Evolutionary conservation across 2,329 filamentous ascomycete species (phyloP).

Genomic region (Cladosporium sp.): DNA sequence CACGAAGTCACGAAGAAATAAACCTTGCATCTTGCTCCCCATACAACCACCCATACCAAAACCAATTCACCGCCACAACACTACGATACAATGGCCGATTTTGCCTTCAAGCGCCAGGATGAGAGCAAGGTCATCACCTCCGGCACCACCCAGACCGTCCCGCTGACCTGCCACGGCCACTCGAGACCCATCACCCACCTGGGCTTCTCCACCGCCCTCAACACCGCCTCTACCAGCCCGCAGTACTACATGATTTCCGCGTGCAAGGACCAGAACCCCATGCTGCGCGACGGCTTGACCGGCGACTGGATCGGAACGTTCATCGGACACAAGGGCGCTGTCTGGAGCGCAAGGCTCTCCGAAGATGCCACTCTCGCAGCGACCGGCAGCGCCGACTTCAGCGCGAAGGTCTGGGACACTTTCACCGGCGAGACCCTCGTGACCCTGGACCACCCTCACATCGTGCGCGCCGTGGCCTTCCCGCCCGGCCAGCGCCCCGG

Average conservation of each 20-base stretch:
- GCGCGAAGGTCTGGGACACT: slow-evolving; percentile 93
- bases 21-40: background rate
- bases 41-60: background rate
- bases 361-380: slow-evolving; percentile 85
- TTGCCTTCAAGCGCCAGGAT: slow-evolving; percentile 38
- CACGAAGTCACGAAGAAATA: slow-evolving; percentile 11
- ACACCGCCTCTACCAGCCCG: slow-evolving; percentile 28
- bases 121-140: slow-evolving; percentile 29
- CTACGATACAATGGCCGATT: slow-evolving; percentile 32
- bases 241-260: slow-evolving; percentile 87
- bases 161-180: slow-evolving; percentile 91
- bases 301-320: slow-evolving; percentile 99
- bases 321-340: slow-evolving; percentile 95
- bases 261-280: slow-evolving; percentile 84
- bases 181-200: slow-evolving; percentile 90
- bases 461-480: slow-evolving; percentile 91
- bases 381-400: slow-evolving; percentile 91
- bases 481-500: slow-evolving; percentile 63
- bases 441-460: slow-evolving; percentile 88
- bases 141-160: slow-evolving; percentile 65
- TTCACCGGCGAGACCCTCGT: slow-evolving; percentile 87
- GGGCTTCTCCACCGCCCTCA: slow-evolving; percentile 77
- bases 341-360: slow-evolving; percentile 92
- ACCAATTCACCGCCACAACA: background rate
- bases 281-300: slow-evolving; percentile 94